phyloP scores from a whole-genome alignment of 495 filamentous ascomycete genomes.

The Hyaloscypha finlandica region DNA sequence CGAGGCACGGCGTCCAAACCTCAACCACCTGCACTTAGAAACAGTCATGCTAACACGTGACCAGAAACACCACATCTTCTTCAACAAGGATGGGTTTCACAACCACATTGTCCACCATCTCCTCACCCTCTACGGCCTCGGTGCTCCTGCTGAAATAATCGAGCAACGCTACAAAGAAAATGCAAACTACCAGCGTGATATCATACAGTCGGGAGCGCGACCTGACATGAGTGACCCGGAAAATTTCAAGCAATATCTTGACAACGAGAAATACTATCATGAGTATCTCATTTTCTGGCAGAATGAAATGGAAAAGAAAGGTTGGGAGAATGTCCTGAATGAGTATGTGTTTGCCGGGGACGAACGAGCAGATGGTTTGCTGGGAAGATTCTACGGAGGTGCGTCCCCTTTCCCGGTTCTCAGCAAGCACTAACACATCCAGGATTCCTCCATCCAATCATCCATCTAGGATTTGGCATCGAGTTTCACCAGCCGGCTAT shows the following conservation, averaged over 20 bases:
- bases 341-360: constrained; percentile 67
- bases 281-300: constrained; percentile 72
- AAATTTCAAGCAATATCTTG: constrained; percentile 51
- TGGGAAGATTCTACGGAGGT: constrained; percentile 51
- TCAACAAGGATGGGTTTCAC: constrained; percentile 68
- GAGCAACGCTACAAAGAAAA: constrained; percentile 60
- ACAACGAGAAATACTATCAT: constrained; percentile 39
- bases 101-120: constrained; percentile 74
- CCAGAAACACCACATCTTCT: constrained; percentile 73
- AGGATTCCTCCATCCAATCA: constrained; percentile 79
- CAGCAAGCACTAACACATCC: constrained; percentile 17
- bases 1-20: constrained; percentile 39
- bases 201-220: constrained; percentile 42
- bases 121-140: constrained; percentile 75
- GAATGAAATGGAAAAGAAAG: constrained; percentile 63
- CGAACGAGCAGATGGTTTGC: constrained; percentile 61
- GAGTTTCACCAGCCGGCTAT: constrained; percentile 82
- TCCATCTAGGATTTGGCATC: constrained; percentile 82
- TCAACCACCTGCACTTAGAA: neutral
- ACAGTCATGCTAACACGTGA: constrained; percentile 12
- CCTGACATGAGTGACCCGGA: constrained; percentile 55
- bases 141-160: constrained; percentile 59
- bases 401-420: neutral
- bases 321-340: constrained; percentile 57
- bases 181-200: constrained; percentile 60